These are phyloP conservation scores for Grosmannia huntii DNA, from an alignment of 2,329 filamentous ascomycete species.

Conservation along the genomic window DNA sequence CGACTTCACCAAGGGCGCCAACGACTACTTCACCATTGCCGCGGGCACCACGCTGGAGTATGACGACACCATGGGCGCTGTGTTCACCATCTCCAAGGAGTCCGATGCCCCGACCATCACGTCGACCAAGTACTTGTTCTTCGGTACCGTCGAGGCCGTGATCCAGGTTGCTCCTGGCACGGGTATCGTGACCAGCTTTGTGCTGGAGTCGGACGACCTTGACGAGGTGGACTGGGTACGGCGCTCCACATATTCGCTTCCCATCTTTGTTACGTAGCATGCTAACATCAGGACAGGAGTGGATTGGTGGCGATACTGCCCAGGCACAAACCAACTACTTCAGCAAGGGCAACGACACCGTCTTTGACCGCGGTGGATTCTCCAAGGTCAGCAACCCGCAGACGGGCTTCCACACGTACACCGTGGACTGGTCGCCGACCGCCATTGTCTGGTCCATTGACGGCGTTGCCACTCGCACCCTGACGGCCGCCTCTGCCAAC, in stretches of 20 bases:
- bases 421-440: constrained; percentile 52
- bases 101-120: constrained; percentile 59
- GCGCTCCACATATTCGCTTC: neutral
- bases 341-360: constrained; percentile 58
- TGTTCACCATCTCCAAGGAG: constrained; percentile 55
- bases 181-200: constrained; percentile 81
- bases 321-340: constrained; percentile 85
- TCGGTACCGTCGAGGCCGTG: constrained; percentile 70
- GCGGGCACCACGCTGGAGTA: constrained; percentile 36
- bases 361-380: constrained; percentile 57
- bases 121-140: constrained; percentile 88
- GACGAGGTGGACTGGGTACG: constrained; percentile 80
- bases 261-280: neutral
- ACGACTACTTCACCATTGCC: constrained; percentile 36
- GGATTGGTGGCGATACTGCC: constrained; percentile 61
- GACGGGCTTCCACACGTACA: constrained; percentile 48
- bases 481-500: constrained; percentile 30
- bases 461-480: constrained; percentile 30
- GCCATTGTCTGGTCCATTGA: constrained; percentile 48
- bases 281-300: constrained; percentile 40
- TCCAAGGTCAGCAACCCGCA: constrained; percentile 43
- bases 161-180: constrained; percentile 67
- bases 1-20: constrained; percentile 67
- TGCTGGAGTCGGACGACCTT: constrained; percentile 79
- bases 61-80: constrained; percentile 32